Conservation (phyloP, 176 grass and related monocot genomes). For the Puya raimondii region DNA sequence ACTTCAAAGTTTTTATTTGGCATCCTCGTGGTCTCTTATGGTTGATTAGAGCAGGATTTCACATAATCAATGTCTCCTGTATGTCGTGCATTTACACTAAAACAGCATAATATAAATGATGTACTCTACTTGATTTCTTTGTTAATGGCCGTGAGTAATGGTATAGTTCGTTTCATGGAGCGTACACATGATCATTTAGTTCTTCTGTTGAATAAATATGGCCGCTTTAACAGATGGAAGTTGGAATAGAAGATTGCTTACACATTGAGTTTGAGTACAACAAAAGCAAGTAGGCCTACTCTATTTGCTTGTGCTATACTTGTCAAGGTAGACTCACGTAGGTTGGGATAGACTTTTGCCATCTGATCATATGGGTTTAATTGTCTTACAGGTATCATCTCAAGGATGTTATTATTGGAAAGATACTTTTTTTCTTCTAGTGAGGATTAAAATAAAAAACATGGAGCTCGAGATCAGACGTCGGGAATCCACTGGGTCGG, state of each 20-base stretch:
- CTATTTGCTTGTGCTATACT: not conserved
- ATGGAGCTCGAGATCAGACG: slow-evolving; percentile 95
- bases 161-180: too few species aligned
- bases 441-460: slow-evolving; percentile 98
- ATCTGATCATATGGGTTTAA: slow-evolving; percentile 9
- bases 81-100: too few species aligned
- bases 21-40: too few species aligned
- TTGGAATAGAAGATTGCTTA: slow-evolving; percentile 97
- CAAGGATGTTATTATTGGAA: slow-evolving; percentile 92
- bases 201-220: not conserved
- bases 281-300: slow-evolving; percentile 78
- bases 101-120: too few species aligned
- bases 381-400: slow-evolving; percentile 65
- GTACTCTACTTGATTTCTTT: too few species aligned
- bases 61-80: too few species aligned
- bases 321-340: slow-evolving; percentile 9
- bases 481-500: slow-evolving; percentile 87
- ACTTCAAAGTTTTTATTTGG: too few species aligned
- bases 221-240: slow-evolving; percentile 71
- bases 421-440: slow-evolving; percentile 98
- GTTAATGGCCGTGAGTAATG: too few species aligned
- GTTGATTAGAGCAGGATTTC: too few species aligned
- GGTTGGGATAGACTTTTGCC: slow-evolving; percentile 4
- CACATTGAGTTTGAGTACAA: slow-evolving; percentile 98
- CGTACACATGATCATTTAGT: not conserved